Percentiles rank a stretch among this genome's conserved stretches.
Evolutionary conservation across 768 basidiomycete genomes (phyloP).

Genomic region (Phaffia australis): DNA sequence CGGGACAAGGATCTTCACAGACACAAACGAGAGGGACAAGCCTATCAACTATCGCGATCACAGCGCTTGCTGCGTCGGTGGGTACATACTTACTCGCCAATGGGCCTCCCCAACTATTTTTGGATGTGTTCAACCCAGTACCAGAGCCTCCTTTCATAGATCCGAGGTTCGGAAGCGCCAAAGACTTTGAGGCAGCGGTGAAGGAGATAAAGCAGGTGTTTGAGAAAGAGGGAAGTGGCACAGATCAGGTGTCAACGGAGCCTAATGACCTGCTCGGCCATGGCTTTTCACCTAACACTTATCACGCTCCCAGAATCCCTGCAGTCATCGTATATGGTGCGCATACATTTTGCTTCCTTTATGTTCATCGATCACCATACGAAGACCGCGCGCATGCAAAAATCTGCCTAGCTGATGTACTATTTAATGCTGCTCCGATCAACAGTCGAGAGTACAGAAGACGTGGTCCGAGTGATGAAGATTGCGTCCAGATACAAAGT

Average conservation of each 20-base stretch:
- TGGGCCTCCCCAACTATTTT: slow-evolving; percentile 10
- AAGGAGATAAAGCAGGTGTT: slow-evolving; percentile 45
- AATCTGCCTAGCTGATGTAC: not conserved
- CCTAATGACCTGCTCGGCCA: slow-evolving; percentile 42
- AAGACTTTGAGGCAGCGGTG: slow-evolving; percentile 50
- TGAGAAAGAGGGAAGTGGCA: slow-evolving; percentile 43
- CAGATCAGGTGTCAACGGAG: slow-evolving; percentile 39
- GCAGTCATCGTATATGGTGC: slow-evolving; percentile 45
- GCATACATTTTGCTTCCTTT: not conserved
- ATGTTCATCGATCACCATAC: not conserved
- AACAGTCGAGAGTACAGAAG: slow-evolving; percentile 51
- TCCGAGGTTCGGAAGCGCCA: slow-evolving; percentile 40
- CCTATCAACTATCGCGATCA: not conserved
- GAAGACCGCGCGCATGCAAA: slow-evolving; percentile 13
- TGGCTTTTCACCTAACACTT: slow-evolving; percentile 54
- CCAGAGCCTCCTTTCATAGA: slow-evolving; percentile 23
- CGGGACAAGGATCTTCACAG: too few relatives aligned
- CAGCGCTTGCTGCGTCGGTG: slow-evolving; percentile 9
- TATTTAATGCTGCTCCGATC: slow-evolving; percentile 36
- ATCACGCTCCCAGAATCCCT: slow-evolving; percentile 45
- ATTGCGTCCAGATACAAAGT: slow-evolving; percentile 36
- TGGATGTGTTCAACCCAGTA: slow-evolving; percentile 21
- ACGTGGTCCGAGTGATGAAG: slow-evolving; percentile 50
- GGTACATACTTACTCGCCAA: slow-evolving; percentile 14
- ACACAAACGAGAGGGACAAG: too few relatives aligned